Evolutionary conservation across 192 early-diverging fungal genomes (phyloP).

Genomic region (Umbelopsis ramanniana): DNA sequence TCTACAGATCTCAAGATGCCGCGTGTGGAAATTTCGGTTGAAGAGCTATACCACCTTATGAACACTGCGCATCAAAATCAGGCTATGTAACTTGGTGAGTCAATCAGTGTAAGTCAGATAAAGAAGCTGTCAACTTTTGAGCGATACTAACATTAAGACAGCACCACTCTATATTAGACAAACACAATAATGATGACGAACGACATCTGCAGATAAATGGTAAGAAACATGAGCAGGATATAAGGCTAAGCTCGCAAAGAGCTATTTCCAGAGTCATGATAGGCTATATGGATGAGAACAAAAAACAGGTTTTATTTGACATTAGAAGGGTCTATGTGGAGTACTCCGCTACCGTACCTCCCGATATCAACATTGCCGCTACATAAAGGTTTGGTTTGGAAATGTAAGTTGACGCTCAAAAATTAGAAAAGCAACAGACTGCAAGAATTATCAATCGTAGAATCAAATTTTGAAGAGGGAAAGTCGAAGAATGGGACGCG

Average conservation of each 20-base stretch:
- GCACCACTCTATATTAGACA: too few species aligned
- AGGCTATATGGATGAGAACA: background rate
- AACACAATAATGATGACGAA: too few species aligned
- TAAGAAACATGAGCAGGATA: too few species aligned
- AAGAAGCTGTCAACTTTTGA: too few species aligned
- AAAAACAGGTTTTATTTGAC: background rate
- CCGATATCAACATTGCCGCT: background rate
- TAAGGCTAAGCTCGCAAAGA: background rate
- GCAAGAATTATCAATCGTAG: conserved; percentile 33
- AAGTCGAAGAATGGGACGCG: conserved; percentile 26
- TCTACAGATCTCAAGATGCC: conserved; percentile 1
- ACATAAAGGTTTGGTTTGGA: conserved; percentile 31
- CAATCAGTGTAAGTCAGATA: too few species aligned
- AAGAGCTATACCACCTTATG: too few species aligned
- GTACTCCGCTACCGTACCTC: background rate
- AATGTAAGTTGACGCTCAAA: conserved; percentile 31
- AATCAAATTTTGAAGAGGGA: conserved; percentile 25
- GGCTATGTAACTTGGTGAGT: too few species aligned
- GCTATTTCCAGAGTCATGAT: background rate
- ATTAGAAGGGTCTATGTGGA: background rate
- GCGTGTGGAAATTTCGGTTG: too few species aligned
- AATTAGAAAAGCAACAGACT: conserved; percentile 34
- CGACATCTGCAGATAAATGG: too few species aligned
- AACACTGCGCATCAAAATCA: too few species aligned
- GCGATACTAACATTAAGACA: too few species aligned